Base-by-base conservation (phyloP, 2,329 filamentous ascomycete species). In the Cladosporium phlei region DNA sequence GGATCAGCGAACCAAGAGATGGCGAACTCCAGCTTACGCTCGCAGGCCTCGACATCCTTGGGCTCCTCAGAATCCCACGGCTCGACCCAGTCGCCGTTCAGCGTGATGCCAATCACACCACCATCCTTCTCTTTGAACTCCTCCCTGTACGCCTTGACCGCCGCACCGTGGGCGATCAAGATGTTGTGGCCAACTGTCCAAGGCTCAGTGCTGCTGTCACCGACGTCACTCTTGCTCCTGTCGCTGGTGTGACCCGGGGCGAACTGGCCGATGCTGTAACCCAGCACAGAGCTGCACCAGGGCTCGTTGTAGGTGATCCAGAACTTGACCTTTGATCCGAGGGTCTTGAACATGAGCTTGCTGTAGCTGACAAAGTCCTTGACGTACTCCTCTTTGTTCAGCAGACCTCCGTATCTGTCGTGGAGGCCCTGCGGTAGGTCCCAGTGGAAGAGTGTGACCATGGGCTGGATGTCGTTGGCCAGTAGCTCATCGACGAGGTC, bases 1-100 rank as follows among this genome's bases (percentile, higher is more conserved):
- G 88, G 87, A 69, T 94, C 88, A 7, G 83, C 87, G 61, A 93
- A 94, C 88, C 88, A 94, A 42, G 79, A 82, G 65, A 91, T 94
- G 58, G 84, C 77, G 64, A 94, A 94, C 69, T 94, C 88, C 59
- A 91, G 80, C 72, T 90, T 90, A 62, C 87, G 83, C 59, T 86
- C 74, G 54, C 79, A 82, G 11, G 88, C 88, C 66, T 84, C 85
- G 46, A 88, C 75, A 62, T 94, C 88, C 14, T 71, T 72, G 5
- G 85, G 81, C 62, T 91, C 85, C 55, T 82, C 73, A 1, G 85
- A 75, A 61, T 95, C 87, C 84, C 85, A 94, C 5, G 88, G 88
- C 63, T 88, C 87, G 16, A 54, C 80, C 79, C 72, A 63, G 65
- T 59, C 71, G 79, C 80, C 88, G 64, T 94, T 94, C 49, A 95